Conservation (phyloP, 2,329 filamentous ascomycete genomes). For the Dothiorella sarmentorum region DNA sequence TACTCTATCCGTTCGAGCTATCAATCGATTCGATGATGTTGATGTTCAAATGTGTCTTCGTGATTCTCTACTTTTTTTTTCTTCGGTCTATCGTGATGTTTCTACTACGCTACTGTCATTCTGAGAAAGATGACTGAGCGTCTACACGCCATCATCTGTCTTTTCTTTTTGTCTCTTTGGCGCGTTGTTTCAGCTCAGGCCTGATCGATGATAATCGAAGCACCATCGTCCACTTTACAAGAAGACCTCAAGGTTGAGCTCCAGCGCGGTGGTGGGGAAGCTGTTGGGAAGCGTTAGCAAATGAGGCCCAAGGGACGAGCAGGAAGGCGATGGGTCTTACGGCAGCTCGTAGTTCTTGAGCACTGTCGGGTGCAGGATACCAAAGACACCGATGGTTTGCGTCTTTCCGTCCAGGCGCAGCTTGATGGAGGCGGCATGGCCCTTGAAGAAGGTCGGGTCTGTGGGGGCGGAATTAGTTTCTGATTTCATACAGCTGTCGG, state of each 20-base stretch:
- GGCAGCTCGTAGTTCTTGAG: constrained; percentile 90
- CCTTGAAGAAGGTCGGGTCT: constrained; percentile 86
- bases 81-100: constrained; percentile 7
- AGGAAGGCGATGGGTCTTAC: constrained; percentile 43
- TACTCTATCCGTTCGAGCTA: not conserved
- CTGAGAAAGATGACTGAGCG: not conserved
- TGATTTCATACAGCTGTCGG: too few relatives aligned
- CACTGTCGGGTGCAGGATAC: constrained; percentile 89
- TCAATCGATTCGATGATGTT: not conserved
- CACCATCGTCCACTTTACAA: constrained; percentile 56
- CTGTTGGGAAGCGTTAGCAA: constrained; percentile 37
- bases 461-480: not conserved
- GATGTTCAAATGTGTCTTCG: not conserved
- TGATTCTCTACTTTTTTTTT: not conserved
- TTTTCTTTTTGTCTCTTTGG: too few relatives aligned
- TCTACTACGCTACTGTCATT: not conserved
- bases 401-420: constrained; percentile 71
- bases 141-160: not conserved
- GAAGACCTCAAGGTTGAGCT: constrained; percentile 93
- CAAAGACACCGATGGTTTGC: constrained; percentile 79
- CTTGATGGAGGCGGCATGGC: constrained; percentile 82
- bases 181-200: too few relatives aligned
- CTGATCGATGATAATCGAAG: too few relatives aligned
- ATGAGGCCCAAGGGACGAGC: not conserved
- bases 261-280: constrained; percentile 89